Conservation (phyloP, 371 early-diverging fungal genomes). For the Blyttiomyces sp. region DNA sequence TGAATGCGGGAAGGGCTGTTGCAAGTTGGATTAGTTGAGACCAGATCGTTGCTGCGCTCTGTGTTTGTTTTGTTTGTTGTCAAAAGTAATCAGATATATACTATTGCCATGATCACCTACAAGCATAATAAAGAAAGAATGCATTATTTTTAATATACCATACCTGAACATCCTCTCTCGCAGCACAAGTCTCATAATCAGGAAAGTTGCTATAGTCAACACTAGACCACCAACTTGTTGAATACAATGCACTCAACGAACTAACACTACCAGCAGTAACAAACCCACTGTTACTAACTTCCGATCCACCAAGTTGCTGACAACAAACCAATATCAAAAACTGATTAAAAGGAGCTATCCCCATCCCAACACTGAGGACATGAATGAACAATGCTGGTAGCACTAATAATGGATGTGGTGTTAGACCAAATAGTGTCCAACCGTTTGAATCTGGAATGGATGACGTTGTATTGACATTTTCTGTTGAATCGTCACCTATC, state of each 20-base stretch:
- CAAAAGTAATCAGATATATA: background rate
- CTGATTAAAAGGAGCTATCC: conserved; percentile 9
- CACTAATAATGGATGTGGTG: background rate
- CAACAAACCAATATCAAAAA: conserved; percentile 16
- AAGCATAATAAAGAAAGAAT: too few species aligned
- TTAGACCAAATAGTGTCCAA: too few species aligned
- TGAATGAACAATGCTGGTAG: conserved; percentile 13
- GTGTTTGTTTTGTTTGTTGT: background rate
- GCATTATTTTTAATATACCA: too few species aligned
- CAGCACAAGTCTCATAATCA: conserved; percentile 24
- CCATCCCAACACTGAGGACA: conserved; percentile 4
- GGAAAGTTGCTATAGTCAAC: background rate
- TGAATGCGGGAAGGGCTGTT: conserved; percentile 21
- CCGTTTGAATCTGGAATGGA: too few species aligned
- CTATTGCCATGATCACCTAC: background rate
- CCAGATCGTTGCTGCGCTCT: conserved; percentile 19
- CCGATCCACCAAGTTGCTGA: conserved; percentile 4
- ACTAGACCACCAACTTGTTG: background rate
- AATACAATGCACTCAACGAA: background rate
- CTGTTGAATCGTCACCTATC: too few species aligned
- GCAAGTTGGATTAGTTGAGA: conserved; percentile 22
- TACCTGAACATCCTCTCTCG: conserved; percentile 26
- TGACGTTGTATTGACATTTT: too few species aligned
- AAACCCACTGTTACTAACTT: background rate
- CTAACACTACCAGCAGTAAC: background rate